Evolutionary conservation across 2,329 filamentous ascomycete genomes (phyloP).

Genomic region (Neoarthrinium moseri): DNA sequence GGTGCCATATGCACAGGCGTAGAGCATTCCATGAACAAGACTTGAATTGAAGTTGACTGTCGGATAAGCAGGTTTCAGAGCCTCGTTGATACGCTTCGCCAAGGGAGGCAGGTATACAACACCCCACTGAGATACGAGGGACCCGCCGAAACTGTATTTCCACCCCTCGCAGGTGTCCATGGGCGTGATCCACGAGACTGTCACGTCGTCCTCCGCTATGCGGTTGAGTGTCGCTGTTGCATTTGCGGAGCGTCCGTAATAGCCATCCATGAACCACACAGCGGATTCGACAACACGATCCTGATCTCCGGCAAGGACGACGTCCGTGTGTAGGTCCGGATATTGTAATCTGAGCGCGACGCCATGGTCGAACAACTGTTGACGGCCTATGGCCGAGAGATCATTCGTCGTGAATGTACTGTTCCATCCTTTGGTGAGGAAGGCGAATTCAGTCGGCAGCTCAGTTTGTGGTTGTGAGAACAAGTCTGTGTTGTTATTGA

Average conservation of each 20-base stretch:
- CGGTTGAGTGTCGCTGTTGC: slow-evolving; percentile 13
- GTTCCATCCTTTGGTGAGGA: slow-evolving; percentile 17
- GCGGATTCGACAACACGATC: slow-evolving; percentile 20
- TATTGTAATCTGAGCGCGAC: slow-evolving; percentile 15
- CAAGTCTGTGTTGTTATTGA: slow-evolving; percentile 16
- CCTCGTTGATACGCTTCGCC: slow-evolving; percentile 15
- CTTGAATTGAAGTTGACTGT: slow-evolving; percentile 15
- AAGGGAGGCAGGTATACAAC: slow-evolving; percentile 19
- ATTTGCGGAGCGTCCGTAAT: slow-evolving; percentile 17
- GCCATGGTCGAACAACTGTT: slow-evolving; percentile 22
- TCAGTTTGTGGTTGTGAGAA: slow-evolving; percentile 14
- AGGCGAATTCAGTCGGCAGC: slow-evolving; percentile 15
- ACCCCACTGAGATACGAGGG: slow-evolving; percentile 12
- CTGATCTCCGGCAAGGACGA: slow-evolving; percentile 17
- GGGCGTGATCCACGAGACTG: slow-evolving; percentile 21
- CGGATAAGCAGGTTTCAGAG: slow-evolving; percentile 14
- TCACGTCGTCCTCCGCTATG: slow-evolving; percentile 14
- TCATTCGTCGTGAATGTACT: slow-evolving; percentile 16
- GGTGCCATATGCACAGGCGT: slow-evolving; percentile 21
- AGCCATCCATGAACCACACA: slow-evolving; percentile 20
- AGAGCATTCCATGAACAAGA: slow-evolving; percentile 20
- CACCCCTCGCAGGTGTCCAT: slow-evolving; percentile 16
- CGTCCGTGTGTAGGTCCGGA: slow-evolving; percentile 15
- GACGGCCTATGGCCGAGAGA: slow-evolving; percentile 16
- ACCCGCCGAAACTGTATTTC: slow-evolving; percentile 13